Evolutionary conservation across 306 rosid species (phyloP).

Genomic region (Myrica gale): DNA sequence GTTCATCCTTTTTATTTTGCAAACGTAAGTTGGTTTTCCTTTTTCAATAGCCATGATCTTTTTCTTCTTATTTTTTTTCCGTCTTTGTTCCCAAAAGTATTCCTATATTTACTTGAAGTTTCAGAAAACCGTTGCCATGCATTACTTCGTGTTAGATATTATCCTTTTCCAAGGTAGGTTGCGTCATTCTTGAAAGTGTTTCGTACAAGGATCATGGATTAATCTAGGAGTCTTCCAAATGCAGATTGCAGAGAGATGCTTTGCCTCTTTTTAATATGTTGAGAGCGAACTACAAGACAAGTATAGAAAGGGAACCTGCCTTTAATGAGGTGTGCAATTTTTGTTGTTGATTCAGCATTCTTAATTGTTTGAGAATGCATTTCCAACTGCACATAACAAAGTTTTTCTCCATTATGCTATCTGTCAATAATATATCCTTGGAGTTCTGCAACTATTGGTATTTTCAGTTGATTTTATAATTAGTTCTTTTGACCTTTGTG

Average conservation of each 20-base stretch:
- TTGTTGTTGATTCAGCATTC: neutral
- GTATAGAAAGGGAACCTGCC: slow-evolving; percentile 75
- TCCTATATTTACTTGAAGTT: neutral
- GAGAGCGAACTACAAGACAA: slow-evolving; percentile 57
- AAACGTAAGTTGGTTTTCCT: slow-evolving; percentile 59
- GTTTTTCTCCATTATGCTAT: neutral
- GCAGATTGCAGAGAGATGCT: slow-evolving; percentile 94
- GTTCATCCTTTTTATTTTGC: slow-evolving; percentile 69
- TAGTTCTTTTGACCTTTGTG: slow-evolving; percentile 14
- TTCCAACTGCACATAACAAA: neutral
- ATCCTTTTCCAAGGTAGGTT: neutral
- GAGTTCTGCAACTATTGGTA: neutral
- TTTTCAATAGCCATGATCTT: slow-evolving; percentile 8
- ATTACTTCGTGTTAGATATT: neutral
- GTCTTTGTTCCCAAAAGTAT: neutral
- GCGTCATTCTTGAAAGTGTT: neutral
- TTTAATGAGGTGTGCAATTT: slow-evolving; percentile 65
- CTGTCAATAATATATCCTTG: neutral
- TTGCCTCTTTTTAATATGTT: slow-evolving; percentile 84
- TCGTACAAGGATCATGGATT: neutral
- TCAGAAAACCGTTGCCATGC: neutral
- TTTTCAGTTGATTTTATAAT: slow-evolving; percentile 4
- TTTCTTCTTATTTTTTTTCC: neutral
- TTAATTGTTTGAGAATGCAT: neutral
- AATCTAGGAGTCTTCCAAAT: slow-evolving; percentile 3